Conservation (phyloP, 2,329 filamentous ascomycete species). For the Incumbomyces lentus region DNA sequence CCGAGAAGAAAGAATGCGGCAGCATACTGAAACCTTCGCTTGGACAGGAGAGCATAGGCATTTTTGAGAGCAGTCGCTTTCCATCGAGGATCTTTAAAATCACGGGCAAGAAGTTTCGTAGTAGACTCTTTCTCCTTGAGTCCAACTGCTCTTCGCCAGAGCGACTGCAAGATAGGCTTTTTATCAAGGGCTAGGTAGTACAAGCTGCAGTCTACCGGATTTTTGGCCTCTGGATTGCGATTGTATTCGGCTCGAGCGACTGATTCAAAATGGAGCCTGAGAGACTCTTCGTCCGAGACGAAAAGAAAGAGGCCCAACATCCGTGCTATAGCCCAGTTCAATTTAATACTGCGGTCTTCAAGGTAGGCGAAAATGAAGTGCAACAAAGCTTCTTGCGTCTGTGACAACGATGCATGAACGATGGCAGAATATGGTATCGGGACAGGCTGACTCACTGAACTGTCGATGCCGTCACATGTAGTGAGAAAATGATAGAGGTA, state of each 20-base stretch:
- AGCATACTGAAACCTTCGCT: constrained; percentile 84
- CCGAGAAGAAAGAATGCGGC: constrained; percentile 92
- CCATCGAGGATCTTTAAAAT: constrained; percentile 81
- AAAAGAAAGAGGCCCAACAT: constrained; percentile 93
- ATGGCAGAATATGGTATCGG: constrained; percentile 58
- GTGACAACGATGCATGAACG: constrained; percentile 58
- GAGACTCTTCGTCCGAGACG: constrained; percentile 64
- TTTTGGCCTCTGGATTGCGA: constrained; percentile 65
- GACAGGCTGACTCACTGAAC: neutral
- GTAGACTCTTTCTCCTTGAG: constrained; percentile 77
- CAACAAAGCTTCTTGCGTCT: constrained; percentile 71
- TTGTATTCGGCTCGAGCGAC: constrained; percentile 91
- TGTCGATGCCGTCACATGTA: neutral
- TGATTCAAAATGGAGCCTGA: constrained; percentile 74
- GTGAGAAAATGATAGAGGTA: constrained; percentile 46
- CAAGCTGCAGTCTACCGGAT: constrained; percentile 80
- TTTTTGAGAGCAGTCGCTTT: constrained; percentile 87
- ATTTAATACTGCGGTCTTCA: constrained; percentile 47
- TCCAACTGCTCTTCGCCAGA: constrained; percentile 93
- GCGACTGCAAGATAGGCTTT: constrained; percentile 76
- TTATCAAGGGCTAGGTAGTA: constrained; percentile 87
- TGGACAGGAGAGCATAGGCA: constrained; percentile 87
- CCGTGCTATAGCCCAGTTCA: constrained; percentile 76
- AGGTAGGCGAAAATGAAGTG: constrained; percentile 75
- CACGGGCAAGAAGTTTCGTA: constrained; percentile 70